Percentiles rank a stretch among this genome's conserved stretches.
These are phyloP conservation scores for Orbilia brochopaga DNA, from an alignment of 2,329 filamentous ascomycete species.

Conservation along the genomic window DNA sequence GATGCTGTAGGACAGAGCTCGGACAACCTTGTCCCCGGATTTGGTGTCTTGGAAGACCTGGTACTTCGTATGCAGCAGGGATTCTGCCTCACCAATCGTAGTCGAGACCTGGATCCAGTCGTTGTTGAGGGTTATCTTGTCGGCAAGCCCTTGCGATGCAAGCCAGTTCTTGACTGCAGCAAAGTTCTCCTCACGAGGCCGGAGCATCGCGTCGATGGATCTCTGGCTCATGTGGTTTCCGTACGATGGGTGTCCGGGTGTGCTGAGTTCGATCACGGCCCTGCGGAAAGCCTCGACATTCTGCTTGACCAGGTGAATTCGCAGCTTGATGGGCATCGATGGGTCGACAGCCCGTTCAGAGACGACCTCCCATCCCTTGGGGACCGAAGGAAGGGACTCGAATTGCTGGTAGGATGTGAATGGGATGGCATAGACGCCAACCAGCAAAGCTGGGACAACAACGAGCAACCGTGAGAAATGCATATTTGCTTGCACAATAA, in stretches of 20 bases:
- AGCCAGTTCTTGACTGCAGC: conserved; percentile 60
- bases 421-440: conserved; percentile 26
- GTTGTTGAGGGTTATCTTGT: conserved; percentile 58
- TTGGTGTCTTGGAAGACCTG: conserved; percentile 54
- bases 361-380: conserved; percentile 24
- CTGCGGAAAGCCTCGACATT: conserved; percentile 55
- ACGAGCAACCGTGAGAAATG: conserved; percentile 30
- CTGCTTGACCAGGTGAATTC: conserved; percentile 55
- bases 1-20: conserved; percentile 64
- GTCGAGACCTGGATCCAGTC: conserved; percentile 56
- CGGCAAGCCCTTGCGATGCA: conserved; percentile 57
- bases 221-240: conserved; percentile 62
- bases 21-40: conserved; percentile 51
- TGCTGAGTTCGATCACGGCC: conserved; percentile 58
- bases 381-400: conserved; percentile 22
- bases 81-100: conserved; percentile 54
- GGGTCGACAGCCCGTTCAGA: conserved; percentile 55
- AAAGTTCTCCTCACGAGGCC: conserved; percentile 58
- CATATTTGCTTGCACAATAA: conserved; percentile 20
- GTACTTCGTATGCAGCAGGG: conserved; percentile 55
- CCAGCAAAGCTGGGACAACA: conserved; percentile 21
- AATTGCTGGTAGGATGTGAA: conserved; percentile 29
- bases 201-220: conserved; percentile 60
- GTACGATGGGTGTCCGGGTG: conserved; percentile 61
- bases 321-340: conserved; percentile 59